Base-by-base conservation (phyloP, 371 early-diverging fungal genomes). In the Encephalitozoon cuniculi region DNA sequence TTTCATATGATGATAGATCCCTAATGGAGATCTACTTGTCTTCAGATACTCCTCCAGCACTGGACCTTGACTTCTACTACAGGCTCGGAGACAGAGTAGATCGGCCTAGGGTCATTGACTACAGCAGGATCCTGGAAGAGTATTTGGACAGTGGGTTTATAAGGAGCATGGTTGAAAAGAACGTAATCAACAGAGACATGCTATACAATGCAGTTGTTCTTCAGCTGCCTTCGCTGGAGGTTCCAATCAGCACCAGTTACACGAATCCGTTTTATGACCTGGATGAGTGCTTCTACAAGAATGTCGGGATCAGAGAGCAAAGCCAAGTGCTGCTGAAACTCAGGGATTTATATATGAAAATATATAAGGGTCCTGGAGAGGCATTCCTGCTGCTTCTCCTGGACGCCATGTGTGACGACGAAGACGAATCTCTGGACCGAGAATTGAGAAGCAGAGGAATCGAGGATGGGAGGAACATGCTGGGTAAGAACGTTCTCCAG, bases 121-220 rank as follows among this genome's bases (percentile, higher is more conserved):
- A 69, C 25, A 30, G 44, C 3, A 52, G 53, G 25, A n/a, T 69
- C 25, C 15, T 66, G 34, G 25, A 69, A n/a, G 3, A 41, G 15
- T 69, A 67, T 68, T 39, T 76, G 28, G 23, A 65, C 11, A 1
- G 23, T 74, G 49, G 51, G 7, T 74, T 65, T 52, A 66, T 74
- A 64, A 26, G 37, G 8, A 30, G 25, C 30, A 21, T 55, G 21
- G n/a, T 67, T 30, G 39, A 52, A 18, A 40, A 23, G 4, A 64
- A 37, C 0, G 64, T 54, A 11, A 40, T 41, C 5, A n/a, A 64
- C 52, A 64, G 34, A 39, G 26, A 46, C 15, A 0, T 11, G 18
- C 28, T 69, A 34, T 54, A 46, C 12, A 28, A 30, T 21, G 49
- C 59, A 15, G 49, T 67, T 23, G 23, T 76, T 4, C 25, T 15